phyloP scores from a whole-genome alignment of 2,329 filamentous ascomycete species.

The Grosmannia serpens region DNA sequence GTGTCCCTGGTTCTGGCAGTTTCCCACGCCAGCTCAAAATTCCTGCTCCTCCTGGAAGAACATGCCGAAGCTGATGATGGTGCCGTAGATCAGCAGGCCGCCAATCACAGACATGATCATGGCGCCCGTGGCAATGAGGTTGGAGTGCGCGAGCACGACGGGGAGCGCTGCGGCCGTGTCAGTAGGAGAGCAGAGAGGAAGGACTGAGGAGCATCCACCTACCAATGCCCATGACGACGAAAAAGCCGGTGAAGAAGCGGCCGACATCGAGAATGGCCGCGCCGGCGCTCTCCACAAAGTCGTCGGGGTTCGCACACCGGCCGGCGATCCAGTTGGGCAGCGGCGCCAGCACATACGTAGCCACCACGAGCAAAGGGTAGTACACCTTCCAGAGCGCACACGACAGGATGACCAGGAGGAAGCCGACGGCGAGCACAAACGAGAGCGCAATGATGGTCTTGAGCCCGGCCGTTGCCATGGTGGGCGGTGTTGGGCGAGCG shows the following conservation, averaged over 20 bases:
- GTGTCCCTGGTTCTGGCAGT: neutral
- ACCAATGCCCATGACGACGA: slow-evolving; percentile 98
- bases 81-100: slow-evolving; percentile 90
- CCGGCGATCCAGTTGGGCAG: slow-evolving; percentile 94
- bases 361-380: slow-evolving; percentile 89
- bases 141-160: slow-evolving; percentile 74
- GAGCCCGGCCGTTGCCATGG: slow-evolving; percentile 63
- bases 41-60: slow-evolving; percentile 98
- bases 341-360: slow-evolving; percentile 86
- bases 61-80: slow-evolving; percentile 95
- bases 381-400: slow-evolving; percentile 92
- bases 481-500: neutral
- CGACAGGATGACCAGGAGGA: slow-evolving; percentile 96
- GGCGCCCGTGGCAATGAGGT: slow-evolving; percentile 68
- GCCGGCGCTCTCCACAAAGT: slow-evolving; percentile 79
- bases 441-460: slow-evolving; percentile 99
- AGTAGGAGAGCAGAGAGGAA: slow-evolving; percentile 9
- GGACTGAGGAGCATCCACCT: slow-evolving; percentile 25
- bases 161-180: slow-evolving; percentile 56
- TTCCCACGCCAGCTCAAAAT: slow-evolving; percentile 43
- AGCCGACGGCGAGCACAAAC: slow-evolving; percentile 96
- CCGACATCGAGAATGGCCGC: slow-evolving; percentile 86
- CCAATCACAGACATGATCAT: slow-evolving; percentile 94
- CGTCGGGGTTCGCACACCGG: slow-evolving; percentile 81
- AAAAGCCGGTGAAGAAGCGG: slow-evolving; percentile 85